Conservation (phyloP, 164 flowering plant genomes). For the Hamamelis virginiana region DNA sequence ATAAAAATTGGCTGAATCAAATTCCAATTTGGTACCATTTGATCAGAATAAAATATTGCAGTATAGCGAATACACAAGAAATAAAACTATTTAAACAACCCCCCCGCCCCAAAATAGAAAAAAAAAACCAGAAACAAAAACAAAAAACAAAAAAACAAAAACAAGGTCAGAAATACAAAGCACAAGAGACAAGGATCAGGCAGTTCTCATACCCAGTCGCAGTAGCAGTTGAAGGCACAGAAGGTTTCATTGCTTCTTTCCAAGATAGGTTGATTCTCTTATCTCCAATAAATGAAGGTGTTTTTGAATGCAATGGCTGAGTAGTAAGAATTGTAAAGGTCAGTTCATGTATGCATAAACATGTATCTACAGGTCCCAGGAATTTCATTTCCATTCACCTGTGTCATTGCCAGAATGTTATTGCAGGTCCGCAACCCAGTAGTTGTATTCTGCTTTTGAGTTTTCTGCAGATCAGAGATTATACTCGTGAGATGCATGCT, state of each 20-base stretch:
- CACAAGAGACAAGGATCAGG: not conserved
- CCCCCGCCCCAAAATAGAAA: no score
- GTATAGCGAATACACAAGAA: no score
- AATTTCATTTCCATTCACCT: constrained; percentile 39
- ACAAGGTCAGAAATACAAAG: not conserved
- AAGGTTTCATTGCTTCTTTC: constrained; percentile 73
- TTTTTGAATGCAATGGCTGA: constrained; percentile 75
- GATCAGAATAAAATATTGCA: no score
- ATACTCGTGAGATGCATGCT: constrained; percentile 8
- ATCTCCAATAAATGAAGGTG: constrained; percentile 88
- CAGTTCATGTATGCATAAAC: not conserved
- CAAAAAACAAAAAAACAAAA: no score
- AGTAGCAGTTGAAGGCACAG: constrained; percentile 36
- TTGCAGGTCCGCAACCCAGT: constrained; percentile 87
- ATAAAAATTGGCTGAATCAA: no score
- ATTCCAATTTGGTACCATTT: no score
- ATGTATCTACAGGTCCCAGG: not conserved
- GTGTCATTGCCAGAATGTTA: constrained; percentile 88
- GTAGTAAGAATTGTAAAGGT: not conserved
- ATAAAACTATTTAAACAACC: not conserved
- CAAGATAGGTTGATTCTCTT: constrained; percentile 86
- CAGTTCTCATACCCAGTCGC: constrained; percentile 50
- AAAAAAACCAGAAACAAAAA: no score
- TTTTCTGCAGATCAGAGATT: constrained; percentile 51
- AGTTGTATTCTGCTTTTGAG: constrained; percentile 70